Percentiles rank a stretch among this genome's conserved stretches.
Conservation (phyloP, 306 rosid species). For the Rosa lucieae region DNA sequence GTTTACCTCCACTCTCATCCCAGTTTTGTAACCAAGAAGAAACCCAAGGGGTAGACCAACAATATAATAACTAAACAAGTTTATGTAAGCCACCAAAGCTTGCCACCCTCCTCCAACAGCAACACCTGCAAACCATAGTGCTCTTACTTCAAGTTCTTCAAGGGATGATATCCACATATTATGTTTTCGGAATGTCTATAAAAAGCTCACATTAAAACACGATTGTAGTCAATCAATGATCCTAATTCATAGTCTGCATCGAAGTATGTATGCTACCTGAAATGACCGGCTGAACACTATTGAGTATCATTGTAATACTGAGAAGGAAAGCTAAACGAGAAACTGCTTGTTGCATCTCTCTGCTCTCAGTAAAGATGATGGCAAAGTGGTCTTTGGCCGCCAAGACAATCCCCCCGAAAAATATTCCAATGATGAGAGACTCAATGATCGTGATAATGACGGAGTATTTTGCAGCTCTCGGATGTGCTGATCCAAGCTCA, state of each 20-base stretch:
- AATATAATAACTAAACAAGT: constrained; percentile 74
- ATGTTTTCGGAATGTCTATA: neutral
- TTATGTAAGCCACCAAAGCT: constrained; percentile 86
- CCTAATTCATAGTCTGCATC: neutral
- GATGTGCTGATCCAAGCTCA: constrained; percentile 91
- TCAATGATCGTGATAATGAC: constrained; percentile 53
- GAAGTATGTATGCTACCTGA: constrained; percentile 48
- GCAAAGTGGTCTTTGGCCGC: constrained; percentile 67
- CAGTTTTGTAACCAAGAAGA: constrained; percentile 68
- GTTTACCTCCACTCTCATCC: constrained; percentile 71
- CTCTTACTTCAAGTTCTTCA: neutral
- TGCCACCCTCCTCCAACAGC: constrained; percentile 99
- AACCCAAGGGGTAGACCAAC: constrained; percentile 90
- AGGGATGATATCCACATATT: neutral
- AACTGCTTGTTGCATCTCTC: constrained; percentile 81
- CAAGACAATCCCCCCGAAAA: constrained; percentile 49
- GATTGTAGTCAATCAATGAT: neutral
- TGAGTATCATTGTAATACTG: constrained; percentile 79
- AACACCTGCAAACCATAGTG: constrained; percentile 56
- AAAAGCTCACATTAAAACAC: neutral
- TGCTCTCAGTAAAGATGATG: constrained; percentile 63
- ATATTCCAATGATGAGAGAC: constrained; percentile 66
- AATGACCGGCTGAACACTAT: constrained; percentile 88
- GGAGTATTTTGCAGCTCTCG: constrained; percentile 79
- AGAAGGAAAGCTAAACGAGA: constrained; percentile 78